Evolutionary conservation across 176 grass and related monocot species (phyloP), one percentile per base, ranked within the genome.

Genomic region (Oryza meridionalis): DNA sequence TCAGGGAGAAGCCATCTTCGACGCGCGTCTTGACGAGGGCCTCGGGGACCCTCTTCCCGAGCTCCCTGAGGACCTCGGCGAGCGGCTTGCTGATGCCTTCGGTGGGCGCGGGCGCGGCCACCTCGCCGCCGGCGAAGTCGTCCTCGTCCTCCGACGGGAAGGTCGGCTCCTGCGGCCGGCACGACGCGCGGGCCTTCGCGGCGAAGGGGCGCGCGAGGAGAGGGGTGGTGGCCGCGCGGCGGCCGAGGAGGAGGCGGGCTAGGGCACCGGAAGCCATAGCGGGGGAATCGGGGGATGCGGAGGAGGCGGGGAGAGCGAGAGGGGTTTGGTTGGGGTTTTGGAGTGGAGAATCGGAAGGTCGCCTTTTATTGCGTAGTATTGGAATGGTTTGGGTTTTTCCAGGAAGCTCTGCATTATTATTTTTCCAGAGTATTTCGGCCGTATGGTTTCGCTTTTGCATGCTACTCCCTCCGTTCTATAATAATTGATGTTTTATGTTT

Each of bases 31-130:
- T 91, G 13, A 99, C 47, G 84, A 96, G 87, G 27, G 93, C 79
- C 21, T 96, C 96, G 3, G 96, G 96, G 2, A 99, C 87, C 86
- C 82, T 87, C 91, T 92, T 99, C 55, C 84, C 82, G 38, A 99
- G 91, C 66, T 94, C 90, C 79, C 82, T 89, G 24, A 99, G 91
- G 62, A 96, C 81, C 13, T 96, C 90, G 15, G 96, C 82, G 21
- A 99, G 91, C 35, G 96, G 93, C 70, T 87, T 91, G 86, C 77
- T 78, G 84, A 99, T 99, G 68, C 91, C 93, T 84, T 93, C 88
- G 5, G 93, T 87, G 45, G 91, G 89, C 29, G 90, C 66, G 42
- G 9, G 9, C 26, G 90, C 67, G 31, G 17, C 73, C 63, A 84
- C 87, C 86, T 70, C 77, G 38, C 87, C 79, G 16, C 82, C 73